Conservation (phyloP, 306 rosid species). For the Hippophae gyantsensis region DNA sequence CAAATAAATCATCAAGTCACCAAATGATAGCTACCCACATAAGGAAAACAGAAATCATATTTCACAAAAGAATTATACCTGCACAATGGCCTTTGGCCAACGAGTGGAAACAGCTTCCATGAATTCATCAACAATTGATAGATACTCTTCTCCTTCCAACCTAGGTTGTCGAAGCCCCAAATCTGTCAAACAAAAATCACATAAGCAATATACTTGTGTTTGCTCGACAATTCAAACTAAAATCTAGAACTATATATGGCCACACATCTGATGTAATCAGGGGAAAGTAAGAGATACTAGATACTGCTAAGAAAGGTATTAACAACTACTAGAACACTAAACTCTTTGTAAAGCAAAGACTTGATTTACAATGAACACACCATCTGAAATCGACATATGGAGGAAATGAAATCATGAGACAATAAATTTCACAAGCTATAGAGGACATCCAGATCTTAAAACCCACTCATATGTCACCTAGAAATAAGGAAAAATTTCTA, state of each 20-base stretch:
- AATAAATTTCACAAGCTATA: neutral
- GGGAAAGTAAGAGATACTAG: neutral
- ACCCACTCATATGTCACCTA: neutral
- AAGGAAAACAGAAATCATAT: conserved; percentile 8
- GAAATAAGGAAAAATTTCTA: conserved; percentile 2
- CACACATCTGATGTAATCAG: neutral
- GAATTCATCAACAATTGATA: conserved; percentile 90
- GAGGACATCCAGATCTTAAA: neutral
- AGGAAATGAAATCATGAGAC: neutral
- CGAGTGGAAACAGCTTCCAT: conserved; percentile 91
- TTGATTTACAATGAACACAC: neutral
- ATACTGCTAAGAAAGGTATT: neutral
- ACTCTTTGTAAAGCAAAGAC: neutral
- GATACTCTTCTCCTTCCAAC: conserved; percentile 95
- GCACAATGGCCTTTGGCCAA: conserved; percentile 99
- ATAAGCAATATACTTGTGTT: conserved; percentile 30
- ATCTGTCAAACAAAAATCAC: conserved; percentile 59
- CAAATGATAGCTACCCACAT: conserved; percentile 15
- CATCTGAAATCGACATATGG: neutral
- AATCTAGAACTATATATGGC: neutral
- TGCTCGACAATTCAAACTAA: neutral
- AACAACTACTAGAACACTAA: neutral
- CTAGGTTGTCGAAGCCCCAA: conserved; percentile 97
- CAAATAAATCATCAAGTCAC: conserved; percentile 25
- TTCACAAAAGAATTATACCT: conserved; percentile 39